These are phyloP conservation scores for Tulasnella calospora DNA, from an alignment of 768 basidiomycete species.

Conservation along the genomic window DNA sequence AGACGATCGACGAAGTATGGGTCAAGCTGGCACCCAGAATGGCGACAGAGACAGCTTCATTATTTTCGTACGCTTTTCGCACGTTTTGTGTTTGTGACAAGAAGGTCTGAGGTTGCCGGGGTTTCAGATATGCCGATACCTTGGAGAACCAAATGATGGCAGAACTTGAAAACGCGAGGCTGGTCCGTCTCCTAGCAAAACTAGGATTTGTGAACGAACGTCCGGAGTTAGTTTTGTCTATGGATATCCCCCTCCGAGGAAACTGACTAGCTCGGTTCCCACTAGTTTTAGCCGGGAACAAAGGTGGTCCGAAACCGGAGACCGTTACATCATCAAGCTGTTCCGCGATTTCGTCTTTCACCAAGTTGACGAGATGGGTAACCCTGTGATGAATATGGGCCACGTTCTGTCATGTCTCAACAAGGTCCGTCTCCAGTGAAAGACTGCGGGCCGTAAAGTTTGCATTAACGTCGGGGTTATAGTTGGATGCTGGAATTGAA, in stretches of 20 bases:
- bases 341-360: conserved; percentile 99
- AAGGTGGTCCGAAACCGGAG: conserved; percentile 97
- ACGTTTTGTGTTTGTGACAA: background rate
- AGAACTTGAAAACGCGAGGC: conserved; percentile 89
- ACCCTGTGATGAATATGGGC: conserved; percentile 81
- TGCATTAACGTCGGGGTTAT: background rate
- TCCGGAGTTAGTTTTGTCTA: conserved; percentile 69
- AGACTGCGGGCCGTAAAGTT: background rate
- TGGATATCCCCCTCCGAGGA: background rate
- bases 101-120: background rate
- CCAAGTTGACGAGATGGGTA: conserved; percentile 85
- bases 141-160: conserved; percentile 78
- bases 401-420: conserved; percentile 91
- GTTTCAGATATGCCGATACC: conserved; percentile 64
- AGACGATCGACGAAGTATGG: conserved; percentile 75
- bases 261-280: background rate
- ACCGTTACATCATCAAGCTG: conserved; percentile 94
- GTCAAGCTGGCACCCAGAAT: conserved; percentile 71
- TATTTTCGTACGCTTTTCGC: conserved; percentile 55
- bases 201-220: conserved; percentile 98
- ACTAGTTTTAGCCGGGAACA: conserved; percentile 89
- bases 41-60: conserved; percentile 76
- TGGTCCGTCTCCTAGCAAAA: conserved; percentile 85
- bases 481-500: conserved; percentile 91
- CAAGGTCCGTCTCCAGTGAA: conserved; percentile 54